phyloP scores from a whole-genome alignment of 331 rosid species.

The Quercus lobata region DNA sequence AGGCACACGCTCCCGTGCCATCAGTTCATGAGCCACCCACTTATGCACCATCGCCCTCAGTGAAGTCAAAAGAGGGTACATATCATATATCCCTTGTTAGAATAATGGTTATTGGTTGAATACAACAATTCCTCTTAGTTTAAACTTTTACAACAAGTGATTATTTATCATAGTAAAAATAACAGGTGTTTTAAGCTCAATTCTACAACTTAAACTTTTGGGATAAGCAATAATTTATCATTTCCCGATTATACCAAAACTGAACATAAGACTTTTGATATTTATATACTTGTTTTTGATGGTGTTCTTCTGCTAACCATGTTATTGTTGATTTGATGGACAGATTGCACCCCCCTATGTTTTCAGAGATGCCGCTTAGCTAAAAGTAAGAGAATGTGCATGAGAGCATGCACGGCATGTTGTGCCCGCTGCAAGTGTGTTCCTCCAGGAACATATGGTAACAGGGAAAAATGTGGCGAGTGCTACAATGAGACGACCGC shows the following conservation, averaged over 20 bases:
- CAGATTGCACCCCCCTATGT: slow-evolving; percentile 76
- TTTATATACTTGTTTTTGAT: no score
- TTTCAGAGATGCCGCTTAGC: slow-evolving; percentile 42
- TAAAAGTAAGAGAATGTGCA: slow-evolving; percentile 49
- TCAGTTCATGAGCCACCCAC: slow-evolving; percentile 19
- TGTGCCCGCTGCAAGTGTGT: slow-evolving; percentile 83
- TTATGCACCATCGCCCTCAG: neutral
- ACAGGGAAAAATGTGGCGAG: slow-evolving; percentile 69
- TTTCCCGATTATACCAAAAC: no score
- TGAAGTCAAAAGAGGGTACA: slow-evolving; percentile 38
- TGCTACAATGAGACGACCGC: slow-evolving; percentile 72
- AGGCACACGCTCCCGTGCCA: slow-evolving; percentile 13
- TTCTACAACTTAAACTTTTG: no score
- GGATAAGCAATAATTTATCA: no score
- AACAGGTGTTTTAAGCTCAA: no score
- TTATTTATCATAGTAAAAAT: no score
- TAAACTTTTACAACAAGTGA: no score
- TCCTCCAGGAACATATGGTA: slow-evolving; percentile 87
- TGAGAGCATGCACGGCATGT: slow-evolving; percentile 72
- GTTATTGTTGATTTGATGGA: neutral
- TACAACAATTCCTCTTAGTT: no score
- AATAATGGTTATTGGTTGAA: no score
- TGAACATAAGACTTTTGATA: no score
- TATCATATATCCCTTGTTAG: no score
- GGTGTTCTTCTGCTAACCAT: neutral